These are phyloP conservation scores for Candida ipomoeae DNA, from an alignment of 805 yeast genomes.

Conservation along the genomic window DNA sequence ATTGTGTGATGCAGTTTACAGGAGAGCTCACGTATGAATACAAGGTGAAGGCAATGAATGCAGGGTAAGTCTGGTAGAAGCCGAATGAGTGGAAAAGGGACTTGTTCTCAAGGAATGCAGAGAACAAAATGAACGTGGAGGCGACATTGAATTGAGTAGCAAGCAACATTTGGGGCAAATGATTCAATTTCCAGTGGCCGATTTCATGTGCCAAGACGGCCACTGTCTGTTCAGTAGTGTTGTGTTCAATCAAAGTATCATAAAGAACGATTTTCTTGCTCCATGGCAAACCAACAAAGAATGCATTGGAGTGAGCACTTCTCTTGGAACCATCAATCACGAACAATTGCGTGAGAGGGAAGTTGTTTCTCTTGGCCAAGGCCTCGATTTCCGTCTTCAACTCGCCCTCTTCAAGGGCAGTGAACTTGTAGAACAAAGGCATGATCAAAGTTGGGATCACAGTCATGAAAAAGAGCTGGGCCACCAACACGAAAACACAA, in stretches of 20 bases:
- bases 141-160: slow-evolving; percentile 63
- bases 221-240: slow-evolving; percentile 73
- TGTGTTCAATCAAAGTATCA: slow-evolving; percentile 84
- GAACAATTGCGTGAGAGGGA: slow-evolving; percentile 81
- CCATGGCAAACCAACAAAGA: slow-evolving; percentile 95
- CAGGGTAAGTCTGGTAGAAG: slow-evolving; percentile 60
- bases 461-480: slow-evolving; percentile 72
- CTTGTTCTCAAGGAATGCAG: slow-evolving; percentile 73
- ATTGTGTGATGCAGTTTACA: slow-evolving; percentile 62
- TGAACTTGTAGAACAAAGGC: slow-evolving; percentile 88
- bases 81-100: slow-evolving; percentile 81
- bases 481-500: slow-evolving; percentile 62
- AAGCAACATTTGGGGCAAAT: slow-evolving; percentile 70
- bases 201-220: slow-evolving; percentile 98
- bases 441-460: slow-evolving; percentile 81
- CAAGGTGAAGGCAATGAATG: slow-evolving; percentile 73
- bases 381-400: slow-evolving; percentile 76
- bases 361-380: slow-evolving; percentile 67
- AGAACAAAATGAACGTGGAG: slow-evolving; percentile 64
- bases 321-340: slow-evolving; percentile 97
- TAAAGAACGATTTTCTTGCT: slow-evolving; percentile 90
- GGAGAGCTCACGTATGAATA: slow-evolving; percentile 80
- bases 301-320: slow-evolving; percentile 95
- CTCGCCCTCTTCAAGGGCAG: slow-evolving; percentile 88
- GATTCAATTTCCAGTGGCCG: slow-evolving; percentile 95